A percentile compares a stretch with the other conserved stretches of the same genome.
These are phyloP conservation scores for Vaccinium vitisidaea DNA, from an alignment of 148 eudicot genomes.

Conservation along the genomic window DNA sequence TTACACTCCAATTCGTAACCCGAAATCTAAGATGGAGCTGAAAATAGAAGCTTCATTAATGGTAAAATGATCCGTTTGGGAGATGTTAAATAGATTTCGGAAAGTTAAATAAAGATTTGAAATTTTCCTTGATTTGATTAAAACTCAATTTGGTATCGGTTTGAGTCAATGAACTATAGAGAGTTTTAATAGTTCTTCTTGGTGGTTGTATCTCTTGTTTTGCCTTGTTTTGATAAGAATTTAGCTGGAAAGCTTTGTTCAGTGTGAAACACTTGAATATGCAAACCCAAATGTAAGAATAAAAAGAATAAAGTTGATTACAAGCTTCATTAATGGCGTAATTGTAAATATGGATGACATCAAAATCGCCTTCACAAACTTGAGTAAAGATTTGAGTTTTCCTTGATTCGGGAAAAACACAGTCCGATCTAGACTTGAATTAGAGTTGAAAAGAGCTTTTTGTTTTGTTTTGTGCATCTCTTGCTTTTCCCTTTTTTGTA, in stretches of 20 bases:
- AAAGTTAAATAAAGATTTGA: not conserved
- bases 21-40: not conserved
- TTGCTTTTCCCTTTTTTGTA: not conserved
- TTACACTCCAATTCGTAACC: not conserved
- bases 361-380: too few relatives aligned
- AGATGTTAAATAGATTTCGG: not conserved
- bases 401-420: not conserved
- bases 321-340: too few relatives aligned
- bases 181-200: not conserved
- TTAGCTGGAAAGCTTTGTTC: not conserved
- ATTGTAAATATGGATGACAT: too few relatives aligned
- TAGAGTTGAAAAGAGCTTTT: not conserved
- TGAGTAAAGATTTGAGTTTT: not conserved
- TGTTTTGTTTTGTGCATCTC: not conserved
- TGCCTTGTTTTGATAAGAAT: not conserved
- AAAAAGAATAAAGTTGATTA: not conserved
- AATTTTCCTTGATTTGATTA: not conserved
- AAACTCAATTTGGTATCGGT: not conserved
- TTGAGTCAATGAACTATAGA: not conserved
- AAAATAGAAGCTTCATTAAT: not conserved
- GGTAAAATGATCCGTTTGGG: not conserved
- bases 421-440: not conserved
- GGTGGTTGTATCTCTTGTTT: not conserved
- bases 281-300: not conserved
- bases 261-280: not conserved